Percentiles rank a stretch among this genome's conserved stretches.
phyloP scores from a whole-genome alignment of 345 rosid genomes.

The Gossypium stocksii region DNA sequence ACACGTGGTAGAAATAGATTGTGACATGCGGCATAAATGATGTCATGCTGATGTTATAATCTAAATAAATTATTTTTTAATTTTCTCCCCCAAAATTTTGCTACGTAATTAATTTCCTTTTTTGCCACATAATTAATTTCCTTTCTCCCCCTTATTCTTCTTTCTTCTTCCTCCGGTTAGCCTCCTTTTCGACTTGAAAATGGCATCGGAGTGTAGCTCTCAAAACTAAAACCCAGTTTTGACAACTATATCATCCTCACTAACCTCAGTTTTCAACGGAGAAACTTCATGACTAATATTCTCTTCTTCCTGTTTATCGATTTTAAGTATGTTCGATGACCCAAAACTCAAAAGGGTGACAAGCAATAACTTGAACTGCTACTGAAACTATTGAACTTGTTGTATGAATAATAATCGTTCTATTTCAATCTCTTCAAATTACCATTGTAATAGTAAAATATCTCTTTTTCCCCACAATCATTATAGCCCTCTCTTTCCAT shows the following conservation, averaged over 20 bases:
- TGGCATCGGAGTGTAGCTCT: too few species aligned
- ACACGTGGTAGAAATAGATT: too few species aligned
- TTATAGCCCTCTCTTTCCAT: conserved; percentile 37
- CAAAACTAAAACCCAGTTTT: too few species aligned
- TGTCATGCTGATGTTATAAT: too few species aligned
- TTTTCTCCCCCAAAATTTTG: too few species aligned
- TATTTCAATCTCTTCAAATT: conserved; percentile 51
- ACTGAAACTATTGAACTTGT: conserved; percentile 35
- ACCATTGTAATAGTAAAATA: conserved; percentile 19
- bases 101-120: too few species aligned
- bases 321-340: background rate
- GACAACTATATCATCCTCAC: background rate
- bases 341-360: background rate
- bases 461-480: conserved; percentile 30
- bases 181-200: too few species aligned
- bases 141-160: too few species aligned
- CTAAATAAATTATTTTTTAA: too few species aligned
- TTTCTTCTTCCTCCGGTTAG: too few species aligned
- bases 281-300: background rate
- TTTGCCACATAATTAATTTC: too few species aligned
- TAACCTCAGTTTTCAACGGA: background rate
- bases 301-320: background rate
- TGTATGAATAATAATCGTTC: conserved; percentile 29
- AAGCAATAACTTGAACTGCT: conserved; percentile 39
- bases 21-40: too few species aligned